phyloP scores from a whole-genome alignment of 768 basidiomycete species.

The Phylloporus sp. region DNA sequence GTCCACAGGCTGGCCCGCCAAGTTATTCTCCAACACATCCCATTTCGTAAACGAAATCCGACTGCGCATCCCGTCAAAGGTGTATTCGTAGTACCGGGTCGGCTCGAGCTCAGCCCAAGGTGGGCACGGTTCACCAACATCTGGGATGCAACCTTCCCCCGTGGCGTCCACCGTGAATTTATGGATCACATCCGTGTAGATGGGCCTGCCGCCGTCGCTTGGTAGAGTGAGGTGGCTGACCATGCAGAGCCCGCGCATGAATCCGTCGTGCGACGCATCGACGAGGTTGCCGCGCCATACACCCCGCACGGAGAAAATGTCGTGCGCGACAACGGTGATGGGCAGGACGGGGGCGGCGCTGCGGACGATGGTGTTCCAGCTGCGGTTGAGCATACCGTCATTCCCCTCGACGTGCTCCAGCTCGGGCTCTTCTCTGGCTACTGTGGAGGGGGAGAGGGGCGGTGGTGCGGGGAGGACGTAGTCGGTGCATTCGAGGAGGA shows the following conservation, averaged over 20 bases:
- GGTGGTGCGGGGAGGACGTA: slow-evolving; percentile 4
- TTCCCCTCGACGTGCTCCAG: neutral
- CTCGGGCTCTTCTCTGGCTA: neutral
- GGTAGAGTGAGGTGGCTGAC: no score
- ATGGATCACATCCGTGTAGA: neutral
- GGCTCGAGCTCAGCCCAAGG: slow-evolving; percentile 4
- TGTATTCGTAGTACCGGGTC: neutral
- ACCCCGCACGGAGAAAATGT: slow-evolving; percentile 8
- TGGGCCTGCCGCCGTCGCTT: neutral
- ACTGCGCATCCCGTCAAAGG: slow-evolving; percentile 12
- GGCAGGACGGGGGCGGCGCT: slow-evolving; percentile 5
- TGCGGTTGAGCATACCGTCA: neutral
- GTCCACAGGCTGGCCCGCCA: neutral
- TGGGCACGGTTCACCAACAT: slow-evolving; percentile 12
- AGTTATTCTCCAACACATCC: slow-evolving; percentile 1
- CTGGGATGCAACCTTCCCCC: slow-evolving; percentile 6
- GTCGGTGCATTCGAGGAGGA: slow-evolving; percentile 15
- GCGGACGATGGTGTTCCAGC: slow-evolving; percentile 4
- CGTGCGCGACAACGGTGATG: slow-evolving; percentile 8
- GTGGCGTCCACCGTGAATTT: slow-evolving; percentile 20
- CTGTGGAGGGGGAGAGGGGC: neutral
- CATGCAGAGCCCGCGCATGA: slow-evolving; percentile 11
- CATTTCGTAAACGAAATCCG: slow-evolving; percentile 12
- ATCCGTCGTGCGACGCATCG: slow-evolving; percentile 13
- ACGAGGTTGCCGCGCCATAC: slow-evolving; percentile 14